phyloP scores from a whole-genome alignment of 164 flowering plant species.

The Vitis amurensis region DNA sequence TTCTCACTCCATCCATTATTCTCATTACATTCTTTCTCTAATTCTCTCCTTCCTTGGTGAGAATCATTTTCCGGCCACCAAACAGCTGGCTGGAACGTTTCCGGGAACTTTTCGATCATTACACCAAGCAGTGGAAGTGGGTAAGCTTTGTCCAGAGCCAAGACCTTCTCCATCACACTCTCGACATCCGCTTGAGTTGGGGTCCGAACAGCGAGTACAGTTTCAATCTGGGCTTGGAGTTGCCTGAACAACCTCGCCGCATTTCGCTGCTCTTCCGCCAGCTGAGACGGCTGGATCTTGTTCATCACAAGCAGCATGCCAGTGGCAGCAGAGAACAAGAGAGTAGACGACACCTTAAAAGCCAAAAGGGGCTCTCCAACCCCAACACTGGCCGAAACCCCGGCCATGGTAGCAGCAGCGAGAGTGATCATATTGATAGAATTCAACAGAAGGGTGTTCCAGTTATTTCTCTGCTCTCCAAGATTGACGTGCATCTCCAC shows the following conservation, averaged over 20 bases:
- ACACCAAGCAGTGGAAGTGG: conserved; percentile 41
- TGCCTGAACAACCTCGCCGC: conserved; percentile 37
- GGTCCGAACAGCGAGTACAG: conserved; percentile 24
- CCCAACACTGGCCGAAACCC: conserved; percentile 14
- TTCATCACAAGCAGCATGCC: conserved; percentile 38
- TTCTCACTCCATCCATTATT: conserved; percentile 51
- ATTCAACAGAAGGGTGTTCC: conserved; percentile 52
- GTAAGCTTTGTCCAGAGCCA: conserved; percentile 38
- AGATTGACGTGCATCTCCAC: conserved; percentile 60
- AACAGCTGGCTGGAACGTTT: conserved; percentile 25
- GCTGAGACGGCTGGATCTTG: conserved; percentile 48
- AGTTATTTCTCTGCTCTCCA: conserved; percentile 50
- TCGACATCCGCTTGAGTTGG: conserved; percentile 40
- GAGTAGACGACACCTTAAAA: conserved; percentile 29
- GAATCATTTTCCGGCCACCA: neutral
- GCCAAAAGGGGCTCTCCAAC: conserved; percentile 19
- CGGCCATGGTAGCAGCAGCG: conserved; percentile 40
- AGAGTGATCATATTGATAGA: conserved; percentile 58
- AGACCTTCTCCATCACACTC: conserved; percentile 30
- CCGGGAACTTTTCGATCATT: conserved; percentile 42
- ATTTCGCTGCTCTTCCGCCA: conserved; percentile 41
- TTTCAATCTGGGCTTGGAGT: conserved; percentile 40
- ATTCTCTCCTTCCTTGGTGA: neutral
- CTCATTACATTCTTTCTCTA: too few species aligned
- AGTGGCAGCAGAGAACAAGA: conserved; percentile 34